Conservation (phyloP, 306 rosid genomes). For the Mucuna pruriens region DNA sequence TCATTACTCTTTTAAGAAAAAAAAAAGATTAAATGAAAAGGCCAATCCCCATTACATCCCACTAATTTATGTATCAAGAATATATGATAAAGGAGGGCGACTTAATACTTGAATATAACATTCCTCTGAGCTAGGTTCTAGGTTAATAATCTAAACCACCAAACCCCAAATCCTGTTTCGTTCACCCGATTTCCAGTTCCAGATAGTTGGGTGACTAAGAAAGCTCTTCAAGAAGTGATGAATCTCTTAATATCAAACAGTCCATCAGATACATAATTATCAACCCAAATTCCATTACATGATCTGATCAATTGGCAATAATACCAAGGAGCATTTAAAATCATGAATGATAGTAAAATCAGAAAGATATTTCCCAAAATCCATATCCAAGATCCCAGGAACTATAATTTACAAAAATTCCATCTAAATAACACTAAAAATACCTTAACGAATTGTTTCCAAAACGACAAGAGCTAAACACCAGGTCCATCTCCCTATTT, state of each 20-base stretch:
- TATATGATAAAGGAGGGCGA: not conserved
- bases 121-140: not conserved
- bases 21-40: not conserved
- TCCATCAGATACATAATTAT: not conserved
- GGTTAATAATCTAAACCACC: slow-evolving; percentile 12
- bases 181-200: not conserved
- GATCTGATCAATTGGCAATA: not conserved
- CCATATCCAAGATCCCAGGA: not conserved
- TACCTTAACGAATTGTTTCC: slow-evolving; percentile 18
- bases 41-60: not conserved
- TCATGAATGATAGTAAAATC: slow-evolving; percentile 10
- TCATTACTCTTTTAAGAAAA: slow-evolving; percentile 7
- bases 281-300: not conserved
- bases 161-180: slow-evolving; percentile 9
- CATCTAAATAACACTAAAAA: not conserved
- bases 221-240: not conserved
- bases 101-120: not conserved
- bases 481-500: not conserved
- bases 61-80: not conserved
- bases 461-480: not conserved
- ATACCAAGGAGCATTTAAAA: not conserved
- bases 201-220: not conserved
- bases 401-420: not conserved
- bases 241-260: slow-evolving; percentile 9
- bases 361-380: not conserved